A percentile compares a stretch with the other conserved stretches of the same genome.
These are phyloP conservation scores for Asterophora parasitica DNA, from an alignment of 768 basidiomycete species.

Conservation along the genomic window DNA sequence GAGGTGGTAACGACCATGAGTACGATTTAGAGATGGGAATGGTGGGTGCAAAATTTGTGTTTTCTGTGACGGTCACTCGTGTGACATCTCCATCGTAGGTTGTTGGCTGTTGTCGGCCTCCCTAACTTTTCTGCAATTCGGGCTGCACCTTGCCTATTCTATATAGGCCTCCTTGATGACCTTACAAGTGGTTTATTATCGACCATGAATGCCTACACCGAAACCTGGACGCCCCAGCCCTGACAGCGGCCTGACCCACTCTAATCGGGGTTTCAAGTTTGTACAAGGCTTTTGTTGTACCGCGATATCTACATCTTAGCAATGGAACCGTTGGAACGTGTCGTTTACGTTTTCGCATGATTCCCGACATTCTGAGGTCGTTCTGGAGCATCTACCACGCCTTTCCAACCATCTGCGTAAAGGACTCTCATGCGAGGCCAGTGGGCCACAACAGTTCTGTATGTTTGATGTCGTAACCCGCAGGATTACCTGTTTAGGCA, in stretches of 20 bases:
- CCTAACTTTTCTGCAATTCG: not conserved
- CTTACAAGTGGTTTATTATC: not conserved
- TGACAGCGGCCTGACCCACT: not conserved
- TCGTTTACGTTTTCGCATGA: not conserved
- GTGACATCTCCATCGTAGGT: no score
- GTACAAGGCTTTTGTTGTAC: not conserved
- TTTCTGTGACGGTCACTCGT: conserved; percentile 10
- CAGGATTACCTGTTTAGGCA: no score
- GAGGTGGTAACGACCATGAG: conserved; percentile 37
- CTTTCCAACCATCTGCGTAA: no score
- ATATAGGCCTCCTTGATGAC: no score
- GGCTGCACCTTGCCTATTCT: no score
- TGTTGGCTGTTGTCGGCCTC: no score
- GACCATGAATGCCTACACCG: not conserved
- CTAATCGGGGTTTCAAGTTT: not conserved
- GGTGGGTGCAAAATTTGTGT: conserved; percentile 7
- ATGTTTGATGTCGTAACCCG: no score
- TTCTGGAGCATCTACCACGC: no score
- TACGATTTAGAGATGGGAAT: conserved; percentile 3
- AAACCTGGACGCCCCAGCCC: not conserved
- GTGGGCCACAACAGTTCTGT: no score
- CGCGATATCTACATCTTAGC: not conserved
- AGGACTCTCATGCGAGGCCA: no score
- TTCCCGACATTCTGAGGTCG: no score
- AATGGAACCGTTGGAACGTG: not conserved